phyloP scores from a whole-genome alignment of 768 basidiomycete genomes.

The Phlebiopsis flavidoalba region DNA sequence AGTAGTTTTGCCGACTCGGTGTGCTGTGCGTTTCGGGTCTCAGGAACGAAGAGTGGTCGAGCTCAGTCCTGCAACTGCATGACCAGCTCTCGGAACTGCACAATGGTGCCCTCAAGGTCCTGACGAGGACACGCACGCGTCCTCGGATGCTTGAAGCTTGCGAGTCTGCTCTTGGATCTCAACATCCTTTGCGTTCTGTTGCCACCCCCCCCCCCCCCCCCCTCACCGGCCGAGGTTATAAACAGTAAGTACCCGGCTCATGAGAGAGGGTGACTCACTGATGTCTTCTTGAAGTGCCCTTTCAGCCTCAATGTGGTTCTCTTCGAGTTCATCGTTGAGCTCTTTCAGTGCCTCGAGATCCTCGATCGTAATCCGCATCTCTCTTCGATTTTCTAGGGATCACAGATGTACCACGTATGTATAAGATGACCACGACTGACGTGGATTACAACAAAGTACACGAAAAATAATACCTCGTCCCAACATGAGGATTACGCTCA shows the following conservation, averaged over 20 bases:
- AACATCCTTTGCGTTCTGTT: constrained; percentile 63
- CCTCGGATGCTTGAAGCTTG: constrained; percentile 68
- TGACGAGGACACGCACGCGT: constrained; percentile 69
- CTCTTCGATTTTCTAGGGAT: constrained; percentile 81
- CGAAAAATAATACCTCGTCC: constrained; percentile 45
- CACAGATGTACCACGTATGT: constrained; percentile 32
- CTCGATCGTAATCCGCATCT: constrained; percentile 94
- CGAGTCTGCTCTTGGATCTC: constrained; percentile 62
- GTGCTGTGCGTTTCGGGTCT: constrained; percentile 79
- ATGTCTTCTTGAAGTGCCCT: constrained; percentile 87
- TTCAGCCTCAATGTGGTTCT: constrained; percentile 92
- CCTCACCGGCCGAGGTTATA: not conserved
- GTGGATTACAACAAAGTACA: constrained; percentile 28
- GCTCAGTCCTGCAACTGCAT: constrained; percentile 83
- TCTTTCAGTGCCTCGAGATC: constrained; percentile 95
- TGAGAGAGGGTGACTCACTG: constrained; percentile 42
- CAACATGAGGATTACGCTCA: constrained; percentile 85
- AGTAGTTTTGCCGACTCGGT: constrained; percentile 79
- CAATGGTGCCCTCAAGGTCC: constrained; percentile 85
- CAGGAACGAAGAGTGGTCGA: constrained; percentile 64
- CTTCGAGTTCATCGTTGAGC: constrained; percentile 94
- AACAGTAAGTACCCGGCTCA: not conserved
- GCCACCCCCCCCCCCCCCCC: too few relatives aligned
- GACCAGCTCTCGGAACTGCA: constrained; percentile 91
- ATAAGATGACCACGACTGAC: not conserved